Evolutionary conservation across 2,329 filamentous ascomycete genomes (phyloP).

Genomic region (Dothidotthia symphoricarpi): DNA sequence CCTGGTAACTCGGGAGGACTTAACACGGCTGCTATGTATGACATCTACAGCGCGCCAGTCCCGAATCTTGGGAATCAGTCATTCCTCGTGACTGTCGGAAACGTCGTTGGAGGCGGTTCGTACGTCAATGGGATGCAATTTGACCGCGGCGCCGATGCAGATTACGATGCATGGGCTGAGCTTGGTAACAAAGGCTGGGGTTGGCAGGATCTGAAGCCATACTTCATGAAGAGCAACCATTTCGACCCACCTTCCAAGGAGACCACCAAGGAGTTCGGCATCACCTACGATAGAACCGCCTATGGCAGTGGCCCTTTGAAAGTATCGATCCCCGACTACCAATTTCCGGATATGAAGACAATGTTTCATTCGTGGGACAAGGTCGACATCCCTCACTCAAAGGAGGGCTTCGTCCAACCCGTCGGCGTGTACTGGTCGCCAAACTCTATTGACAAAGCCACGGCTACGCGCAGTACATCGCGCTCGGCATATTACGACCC

Average conservation of each 20-base stretch:
- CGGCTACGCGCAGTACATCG: conserved; percentile 6
- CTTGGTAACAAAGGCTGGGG: conserved; percentile 57
- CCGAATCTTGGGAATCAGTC: conserved; percentile 19
- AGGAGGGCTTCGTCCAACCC: conserved; percentile 12
- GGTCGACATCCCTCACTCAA: conserved; percentile 5
- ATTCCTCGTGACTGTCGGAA: conserved; percentile 13
- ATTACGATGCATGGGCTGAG: conserved; percentile 53
- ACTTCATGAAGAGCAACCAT: conserved; percentile 29
- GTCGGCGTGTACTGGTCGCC: conserved; percentile 30
- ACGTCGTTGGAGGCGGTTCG: conserved; percentile 35
- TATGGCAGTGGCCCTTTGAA: conserved; percentile 4
- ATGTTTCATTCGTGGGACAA: conserved; percentile 7
- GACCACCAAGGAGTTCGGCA: conserved; percentile 2
- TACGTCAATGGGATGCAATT: conserved; percentile 38
- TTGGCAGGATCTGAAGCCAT: conserved; percentile 47
- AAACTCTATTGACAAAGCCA: conserved; percentile 14
- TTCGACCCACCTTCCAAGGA: conserved; percentile 4
- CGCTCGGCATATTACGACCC: conserved; percentile 16
- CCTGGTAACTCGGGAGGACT: conserved; percentile 11
- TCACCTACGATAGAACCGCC: conserved; percentile 2
- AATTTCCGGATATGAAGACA: conserved; percentile 8
- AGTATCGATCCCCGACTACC: conserved; percentile 2
- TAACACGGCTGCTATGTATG: conserved; percentile 12
- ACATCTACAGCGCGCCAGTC: conserved; percentile 15
- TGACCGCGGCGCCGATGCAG: conserved; percentile 28